Base-by-base conservation (phyloP, 768 basidiomycete species). In the Phlegmacium glaucopus region DNA sequence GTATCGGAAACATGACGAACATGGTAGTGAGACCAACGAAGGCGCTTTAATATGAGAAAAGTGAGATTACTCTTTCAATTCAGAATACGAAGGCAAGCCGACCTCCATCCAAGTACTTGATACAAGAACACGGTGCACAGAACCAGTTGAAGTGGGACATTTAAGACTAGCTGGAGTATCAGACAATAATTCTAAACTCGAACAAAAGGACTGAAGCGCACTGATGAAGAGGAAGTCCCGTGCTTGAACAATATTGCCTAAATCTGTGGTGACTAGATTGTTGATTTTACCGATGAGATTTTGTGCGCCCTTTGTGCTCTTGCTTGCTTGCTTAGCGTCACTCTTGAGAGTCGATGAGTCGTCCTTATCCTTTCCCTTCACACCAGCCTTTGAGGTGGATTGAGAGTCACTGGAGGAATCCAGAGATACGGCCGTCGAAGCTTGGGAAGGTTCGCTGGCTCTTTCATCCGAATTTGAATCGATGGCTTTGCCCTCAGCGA, bases 201-300 rank as follows among this genome's bases (percentile, higher is more conserved):
- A 37, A 6, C 26, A 13, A 9, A 17, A 29, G n/a, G 0, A 46
- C 13, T 9, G 2, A 28, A 18, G 35, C 59, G 30, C 26, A 66
- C 65, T 13, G 7, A 63, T 26, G 26, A 59, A 40, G 11, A 72
- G 47, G 40, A 75, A 69, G 45, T 74, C 66, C 22, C 67, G 53
- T 11, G 64, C 64, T 16, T 61, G 62, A 13, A 59, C 56, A 39
- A 77, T 72, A 47, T 67, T 68, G 28, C 48, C 51, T 49, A 74
- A 39, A 62, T 90, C n/a, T n/a, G n/a, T n/a, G n/a, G n/a, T n/a
- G n/a, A n/a, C n/a, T n/a, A n/a, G n/a, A n/a, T n/a, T n/a, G 61
- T 85, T 90, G 60, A 91, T 82, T 59, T 80, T 86, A 9, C 90
- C 88, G 30, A 82, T 77, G 15, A 87, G 63, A 57, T 84, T 82